Evolutionary conservation across 805 yeast species (phyloP), one percentile per base, ranked within the genome.

Genomic region (Tetrapisispora iriomotensis): DNA sequence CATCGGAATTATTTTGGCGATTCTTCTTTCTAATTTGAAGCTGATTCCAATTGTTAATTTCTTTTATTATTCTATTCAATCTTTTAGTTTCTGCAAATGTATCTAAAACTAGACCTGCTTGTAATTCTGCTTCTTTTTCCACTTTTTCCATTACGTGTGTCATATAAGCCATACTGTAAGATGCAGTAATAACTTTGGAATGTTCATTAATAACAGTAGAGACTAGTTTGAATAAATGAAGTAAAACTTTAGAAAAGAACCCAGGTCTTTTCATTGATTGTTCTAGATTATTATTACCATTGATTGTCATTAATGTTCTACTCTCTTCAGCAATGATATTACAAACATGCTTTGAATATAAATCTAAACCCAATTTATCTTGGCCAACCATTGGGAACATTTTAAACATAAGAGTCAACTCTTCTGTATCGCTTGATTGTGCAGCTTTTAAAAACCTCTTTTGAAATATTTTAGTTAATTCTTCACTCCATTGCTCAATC

Each of bases 71-170:
- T 43, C 73, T 68, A 22, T 71, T 77, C 4, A 87, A 52, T 21
- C 78, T 67, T 45, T 84, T 71, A 22, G 75, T 71, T 49, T 88
- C 96, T 64, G 79, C 74, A 52, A 84, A 85, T 0, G 92, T 83
- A 58, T 90, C 97, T 39, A 83, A 68, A 4, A 92, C 82, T 32
- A 92, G 66, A 1, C 94, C 94, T 20, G 90, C 80, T 54, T 92
- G 98, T n/a, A 88, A 69, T 54, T 92, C 98, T 23, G 92, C 79
- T 54, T 92, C 98, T 36, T 74, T 67, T 60, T 90, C 95, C 24
- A 92, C 79, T 36, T 74, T 74, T 15, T 72, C 75, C 48, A 88
- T 70, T 8, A 90, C 87, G 25, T 70, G 70, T 3, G 71, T 62
- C 68, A 88, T 77, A 13, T 79, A 77, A 8, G 62, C 45, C 4